Evolutionary conservation across 192 early-diverging fungal species (phyloP).

Genomic region (Podila epicladia): DNA sequence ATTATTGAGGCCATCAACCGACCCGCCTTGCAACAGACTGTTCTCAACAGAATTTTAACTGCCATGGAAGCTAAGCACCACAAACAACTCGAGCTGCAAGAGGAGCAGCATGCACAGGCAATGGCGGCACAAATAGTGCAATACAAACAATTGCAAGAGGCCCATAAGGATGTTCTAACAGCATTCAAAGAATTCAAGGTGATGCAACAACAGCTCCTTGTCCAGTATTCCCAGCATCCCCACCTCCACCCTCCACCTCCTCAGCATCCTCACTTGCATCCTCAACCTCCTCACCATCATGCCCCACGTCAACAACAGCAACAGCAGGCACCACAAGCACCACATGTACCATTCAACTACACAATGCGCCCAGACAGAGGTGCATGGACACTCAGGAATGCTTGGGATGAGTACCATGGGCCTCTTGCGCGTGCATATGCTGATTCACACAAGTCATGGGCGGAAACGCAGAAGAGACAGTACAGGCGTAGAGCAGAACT

Average conservation of each 20-base stretch:
- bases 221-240: slow-evolving; percentile 15
- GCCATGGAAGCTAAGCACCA: too few relatives aligned
- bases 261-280: background rate
- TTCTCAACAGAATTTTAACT: too few relatives aligned
- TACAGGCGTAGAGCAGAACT: slow-evolving; percentile 16
- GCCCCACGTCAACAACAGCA: slow-evolving; percentile 11
- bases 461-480: slow-evolving; percentile 13
- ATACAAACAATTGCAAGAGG: background rate
- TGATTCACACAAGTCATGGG: slow-evolving; percentile 9
- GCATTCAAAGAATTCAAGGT: slow-evolving; percentile 12
- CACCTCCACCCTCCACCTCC: background rate
- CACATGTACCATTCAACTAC: slow-evolving; percentile 5
- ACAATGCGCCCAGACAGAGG: slow-evolving; percentile 11
- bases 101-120: too few relatives aligned
- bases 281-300: background rate
- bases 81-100: too few relatives aligned
- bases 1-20: too few relatives aligned
- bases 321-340: background rate
- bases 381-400: slow-evolving; percentile 8
- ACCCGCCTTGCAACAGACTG: too few relatives aligned
- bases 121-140: too few relatives aligned
- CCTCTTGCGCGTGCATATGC: slow-evolving; percentile 6
- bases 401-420: slow-evolving; percentile 17
- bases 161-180: slow-evolving; percentile 7
- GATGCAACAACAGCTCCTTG: slow-evolving; percentile 12